Evolutionary conservation across 768 basidiomycete species (phyloP), one percentile per base, ranked within the genome.

Genomic region (Suillus subaureus): DNA sequence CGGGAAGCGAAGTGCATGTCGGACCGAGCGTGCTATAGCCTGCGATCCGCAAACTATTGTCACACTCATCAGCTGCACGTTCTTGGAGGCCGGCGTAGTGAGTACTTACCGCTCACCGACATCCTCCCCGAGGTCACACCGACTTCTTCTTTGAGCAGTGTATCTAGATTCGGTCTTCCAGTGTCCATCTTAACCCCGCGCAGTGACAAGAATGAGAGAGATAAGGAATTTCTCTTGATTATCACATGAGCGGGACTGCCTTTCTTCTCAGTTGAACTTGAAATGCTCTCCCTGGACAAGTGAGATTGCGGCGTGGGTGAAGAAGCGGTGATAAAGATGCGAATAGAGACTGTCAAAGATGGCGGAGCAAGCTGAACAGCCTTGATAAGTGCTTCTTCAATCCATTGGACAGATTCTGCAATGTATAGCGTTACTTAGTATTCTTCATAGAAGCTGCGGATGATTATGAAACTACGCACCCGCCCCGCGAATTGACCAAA

Each of bases 401-500:
- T 83, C 85, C 85, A 87, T 11, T 72, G 70, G 33, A 83, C 64
- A 51, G 85, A 81, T 35, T 72, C 78, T 80, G 28, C 0, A 35
- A 23, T 18, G n/a, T 39, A 13, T 49, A 9, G 26, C 21, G 28
- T 45, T 6, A 31, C 18, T 12, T 3, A 1, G 37, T 39, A 13
- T 35, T 0, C 54, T 71, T 23, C 64, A 49, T 31, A 16, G 33
- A 55, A 15, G 8, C 39, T 11, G 33, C 8, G 45, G 35, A 16
- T 21, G 31, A n/a, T n/a, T 4, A 18, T 35, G 2, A 26, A 1
- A 40, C 12, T 66, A 68, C 71, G 70, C 68, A 85, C 85, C 78
- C 35, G 78, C 70, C 61, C 85, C 81, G 33, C 85, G 81, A 31
- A 86, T 75, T 1, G 78, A 74, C 85, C 85, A 87, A 13, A 87